A percentile compares a stretch with the other conserved stretches of the same genome.
phyloP scores from a whole-genome alignment of 148 eudicot genomes.

The Suaeda aralocaspica region DNA sequence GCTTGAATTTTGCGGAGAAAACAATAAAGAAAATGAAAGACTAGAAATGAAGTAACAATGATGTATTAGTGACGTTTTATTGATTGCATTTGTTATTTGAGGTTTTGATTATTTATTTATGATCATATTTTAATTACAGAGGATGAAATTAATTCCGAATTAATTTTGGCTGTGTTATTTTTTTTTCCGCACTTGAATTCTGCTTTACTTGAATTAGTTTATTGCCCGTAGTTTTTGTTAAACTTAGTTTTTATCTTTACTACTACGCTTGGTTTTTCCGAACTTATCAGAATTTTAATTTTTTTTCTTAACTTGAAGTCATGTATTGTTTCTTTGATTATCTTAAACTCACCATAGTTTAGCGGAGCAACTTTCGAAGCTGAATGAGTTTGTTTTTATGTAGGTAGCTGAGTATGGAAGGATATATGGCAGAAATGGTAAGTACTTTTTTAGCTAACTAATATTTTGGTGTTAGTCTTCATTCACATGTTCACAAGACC shows the following conservation, averaged over 20 bases:
- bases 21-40: not conserved
- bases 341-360: too few relatives aligned
- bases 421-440: slow-evolving; percentile 81
- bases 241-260: not conserved
- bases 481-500: not conserved
- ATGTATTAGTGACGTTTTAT: not conserved
- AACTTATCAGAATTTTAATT: not conserved
- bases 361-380: too few relatives aligned
- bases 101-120: not conserved
- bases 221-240: not conserved
- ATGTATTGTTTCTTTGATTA: too few relatives aligned
- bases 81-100: too few relatives aligned
- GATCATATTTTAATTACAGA: too few relatives aligned
- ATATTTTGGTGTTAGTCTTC: not conserved
- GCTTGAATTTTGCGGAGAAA: not conserved
- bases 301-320: not conserved
- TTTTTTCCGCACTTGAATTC: too few relatives aligned
- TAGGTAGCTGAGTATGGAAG: slow-evolving; percentile 81
- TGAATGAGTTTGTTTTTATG: slow-evolving; percentile 14
- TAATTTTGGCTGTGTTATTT: too few relatives aligned
- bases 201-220: too few relatives aligned
- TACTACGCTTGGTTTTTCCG: not conserved
- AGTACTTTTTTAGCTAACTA: slow-evolving; percentile 15
- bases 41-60: not conserved
- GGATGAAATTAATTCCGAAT: too few relatives aligned